These are phyloP conservation scores for Aspergillus kassunensis DNA, from an alignment of 495 filamentous ascomycete species.

Conservation along the genomic window DNA sequence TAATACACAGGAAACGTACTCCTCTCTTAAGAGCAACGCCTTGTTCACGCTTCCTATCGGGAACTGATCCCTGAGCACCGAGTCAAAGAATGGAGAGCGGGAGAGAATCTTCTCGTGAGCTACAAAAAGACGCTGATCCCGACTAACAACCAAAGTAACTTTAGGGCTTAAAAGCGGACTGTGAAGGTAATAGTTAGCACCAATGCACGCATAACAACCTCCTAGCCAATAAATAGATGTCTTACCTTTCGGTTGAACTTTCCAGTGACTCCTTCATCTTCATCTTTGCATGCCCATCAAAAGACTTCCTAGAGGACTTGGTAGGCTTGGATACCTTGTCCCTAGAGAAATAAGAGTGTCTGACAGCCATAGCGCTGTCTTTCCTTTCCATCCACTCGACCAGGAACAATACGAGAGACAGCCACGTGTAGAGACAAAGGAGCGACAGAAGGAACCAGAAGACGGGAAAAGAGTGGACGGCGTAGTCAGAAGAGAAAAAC, in stretches of 20 bases:
- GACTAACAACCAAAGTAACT: constrained; percentile 76
- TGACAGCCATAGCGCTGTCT: constrained; percentile 10
- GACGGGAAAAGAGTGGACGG: constrained; percentile 34
- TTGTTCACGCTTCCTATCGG: constrained; percentile 51
- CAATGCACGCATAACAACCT: constrained; percentile 7
- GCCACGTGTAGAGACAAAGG: constrained; percentile 25
- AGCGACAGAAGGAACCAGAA: constrained; percentile 24
- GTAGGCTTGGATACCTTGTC: constrained; percentile 69
- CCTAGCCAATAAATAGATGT: not conserved
- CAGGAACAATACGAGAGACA: constrained; percentile 22
- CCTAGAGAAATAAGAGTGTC: constrained; percentile 72
- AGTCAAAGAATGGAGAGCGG: constrained; percentile 56
- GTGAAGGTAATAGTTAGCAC: constrained; percentile 16
- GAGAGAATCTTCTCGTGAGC: constrained; percentile 65
- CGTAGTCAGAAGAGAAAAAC: constrained; percentile 31
- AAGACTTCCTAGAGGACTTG: constrained; percentile 67
- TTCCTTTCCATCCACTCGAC: constrained; percentile 17
- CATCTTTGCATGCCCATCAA: constrained; percentile 66
- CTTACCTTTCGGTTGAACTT: constrained; percentile 50
- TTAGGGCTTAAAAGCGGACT: constrained; percentile 71
- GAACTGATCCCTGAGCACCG: constrained; percentile 53
- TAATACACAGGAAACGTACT: constrained; percentile 30
- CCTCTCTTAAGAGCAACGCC: constrained; percentile 58
- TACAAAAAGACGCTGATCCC: constrained; percentile 73
- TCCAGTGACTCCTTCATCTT: constrained; percentile 66